Evolutionary conservation across 2,329 filamentous ascomycete genomes (phyloP), one percentile per base, ranked within the genome.

Genomic region (Huntiella moniliformis): DNA sequence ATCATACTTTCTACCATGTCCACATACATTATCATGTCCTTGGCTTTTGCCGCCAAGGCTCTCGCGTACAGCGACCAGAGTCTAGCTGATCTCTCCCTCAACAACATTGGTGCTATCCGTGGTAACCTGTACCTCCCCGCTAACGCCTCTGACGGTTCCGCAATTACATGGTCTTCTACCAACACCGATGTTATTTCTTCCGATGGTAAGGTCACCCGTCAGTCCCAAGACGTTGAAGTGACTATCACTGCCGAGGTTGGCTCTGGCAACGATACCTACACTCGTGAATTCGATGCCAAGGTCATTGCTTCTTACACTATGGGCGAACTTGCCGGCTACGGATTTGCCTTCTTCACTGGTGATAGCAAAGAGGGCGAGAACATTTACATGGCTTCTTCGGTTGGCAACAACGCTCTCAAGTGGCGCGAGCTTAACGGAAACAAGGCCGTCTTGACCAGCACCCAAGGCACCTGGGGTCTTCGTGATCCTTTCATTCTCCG

Each of bases 401-500:
- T 68, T 11, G 67, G 68, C 18, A 72, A 72, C 54, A 58, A 72
- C 52, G 69, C 69, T 0, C 55, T 71, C 1, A 56, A 62, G 41
- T 73, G 69, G 69, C 58, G 56, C 2, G 67, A 71, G 45, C 49
- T 73, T 32, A 71, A 72, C 45, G 58, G 57, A 0, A 65, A 63
- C 1, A 55, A 67, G 46, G 65, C 69, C 0, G 60, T 67, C 4
- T 53, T 72, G 5, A 60, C 58, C 3, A 71, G 67, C 0, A 61
- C 58, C 0, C 47, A 61, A 38, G 69, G 69, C 35, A 71, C 69
- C 0, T 62, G 57, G 17, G 69, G 69, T 2, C 53, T 72, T 4
- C 61, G 69, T 11, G 69, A 73, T 49, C 69, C 69, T 1, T 72
- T 71, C 48, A 56, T 73, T 38, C 68, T 73, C 16, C 63, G 68